Percentiles rank a stretch among this genome's conserved stretches.
phyloP scores from a whole-genome alignment of 2,329 filamentous ascomycete genomes.

The Colletotrichum destructivum region DNA sequence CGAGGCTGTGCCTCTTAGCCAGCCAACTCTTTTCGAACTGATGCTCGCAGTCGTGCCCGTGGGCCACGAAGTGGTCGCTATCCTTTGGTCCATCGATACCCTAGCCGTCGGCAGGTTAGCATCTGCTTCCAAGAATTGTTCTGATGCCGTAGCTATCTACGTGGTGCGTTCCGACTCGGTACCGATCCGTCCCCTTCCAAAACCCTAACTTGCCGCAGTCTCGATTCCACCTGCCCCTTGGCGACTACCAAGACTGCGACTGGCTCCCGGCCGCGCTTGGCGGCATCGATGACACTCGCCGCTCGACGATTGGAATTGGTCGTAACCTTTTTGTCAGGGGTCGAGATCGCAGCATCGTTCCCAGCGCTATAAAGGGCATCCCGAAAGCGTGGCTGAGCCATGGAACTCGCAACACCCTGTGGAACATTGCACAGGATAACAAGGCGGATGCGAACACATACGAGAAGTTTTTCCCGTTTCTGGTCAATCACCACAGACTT shows the following conservation, averaged over 20 bases:
- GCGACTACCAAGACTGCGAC: slow-evolving; percentile 31
- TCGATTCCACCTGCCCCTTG: slow-evolving; percentile 16
- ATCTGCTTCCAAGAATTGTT: slow-evolving; percentile 19
- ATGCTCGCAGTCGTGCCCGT: background rate
- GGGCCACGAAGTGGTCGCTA: background rate
- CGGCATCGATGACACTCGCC: background rate
- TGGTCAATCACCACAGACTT: slow-evolving; percentile 8
- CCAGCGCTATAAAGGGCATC: background rate
- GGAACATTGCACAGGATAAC: background rate
- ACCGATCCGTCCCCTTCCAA: background rate
- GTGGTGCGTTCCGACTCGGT: background rate
- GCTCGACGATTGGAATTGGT: slow-evolving; percentile 6
- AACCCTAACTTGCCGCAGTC: slow-evolving; percentile 26
- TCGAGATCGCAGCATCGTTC: background rate
- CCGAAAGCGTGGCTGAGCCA: slow-evolving; percentile 11
- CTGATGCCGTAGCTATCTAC: slow-evolving; percentile 4
- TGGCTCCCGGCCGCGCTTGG: background rate
- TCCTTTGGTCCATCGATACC: slow-evolving; percentile 17
- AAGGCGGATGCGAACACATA: slow-evolving; percentile 1
- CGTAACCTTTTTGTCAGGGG: slow-evolving; percentile 23
- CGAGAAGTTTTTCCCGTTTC: background rate
- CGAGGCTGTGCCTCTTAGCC: background rate
- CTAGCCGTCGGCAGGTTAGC: slow-evolving; percentile 16
- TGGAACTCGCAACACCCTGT: background rate
- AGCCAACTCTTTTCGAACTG: background rate